These are phyloP conservation scores for Podospora comata DNA, from an alignment of 495 filamentous ascomycete genomes.

Conservation along the genomic window DNA sequence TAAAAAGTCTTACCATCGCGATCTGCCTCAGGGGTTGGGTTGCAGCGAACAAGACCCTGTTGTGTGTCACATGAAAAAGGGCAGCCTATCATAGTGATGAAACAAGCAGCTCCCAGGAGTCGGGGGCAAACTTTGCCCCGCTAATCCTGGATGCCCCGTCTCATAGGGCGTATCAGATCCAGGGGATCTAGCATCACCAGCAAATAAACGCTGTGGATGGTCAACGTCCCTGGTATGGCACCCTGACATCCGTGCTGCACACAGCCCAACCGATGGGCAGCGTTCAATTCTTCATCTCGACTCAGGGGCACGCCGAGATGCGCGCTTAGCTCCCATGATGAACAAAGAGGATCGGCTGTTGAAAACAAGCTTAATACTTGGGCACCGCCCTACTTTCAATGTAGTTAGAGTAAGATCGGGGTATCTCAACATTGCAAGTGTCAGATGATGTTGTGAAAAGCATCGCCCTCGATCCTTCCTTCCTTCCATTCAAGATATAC, in stretches of 20 bases:
- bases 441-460: background rate
- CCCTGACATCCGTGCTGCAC: background rate
- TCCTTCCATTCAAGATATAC: background rate
- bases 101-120: conserved; percentile 1
- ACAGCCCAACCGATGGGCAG: conserved; percentile 4
- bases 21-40: background rate
- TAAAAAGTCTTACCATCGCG: background rate
- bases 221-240: background rate
- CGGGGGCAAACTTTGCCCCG: background rate
- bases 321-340: background rate
- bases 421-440: background rate
- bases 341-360: conserved; percentile 2
- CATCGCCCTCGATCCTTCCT: background rate
- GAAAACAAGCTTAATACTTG: conserved; percentile 4
- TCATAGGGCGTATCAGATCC: background rate
- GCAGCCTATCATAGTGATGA: background rate
- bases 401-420: conserved; percentile 3
- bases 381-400: background rate
- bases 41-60: background rate
- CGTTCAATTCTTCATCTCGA: background rate
- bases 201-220: background rate
- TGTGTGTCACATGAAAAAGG: background rate
- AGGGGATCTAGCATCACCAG: background rate
- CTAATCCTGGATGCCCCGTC: background rate
- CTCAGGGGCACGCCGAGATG: background rate